These are phyloP conservation scores for Gnomoniopsis sp. DNA, from an alignment of 2,329 filamentous ascomycete genomes.

Conservation along the genomic window DNA sequence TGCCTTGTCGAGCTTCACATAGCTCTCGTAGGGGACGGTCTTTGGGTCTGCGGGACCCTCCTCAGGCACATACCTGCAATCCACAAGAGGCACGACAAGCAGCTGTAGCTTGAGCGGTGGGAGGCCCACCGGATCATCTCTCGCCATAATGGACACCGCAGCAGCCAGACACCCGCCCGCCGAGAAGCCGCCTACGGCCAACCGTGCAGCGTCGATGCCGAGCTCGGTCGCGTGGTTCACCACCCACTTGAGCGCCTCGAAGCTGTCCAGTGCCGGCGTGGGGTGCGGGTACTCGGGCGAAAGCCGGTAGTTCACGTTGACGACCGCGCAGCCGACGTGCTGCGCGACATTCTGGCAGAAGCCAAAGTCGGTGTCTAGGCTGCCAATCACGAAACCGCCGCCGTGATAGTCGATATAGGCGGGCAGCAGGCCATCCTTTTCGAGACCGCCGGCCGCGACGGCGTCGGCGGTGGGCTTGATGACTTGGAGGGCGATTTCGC, in stretches of 20 bases:
- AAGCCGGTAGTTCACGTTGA: constrained; percentile 15
- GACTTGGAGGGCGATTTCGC: constrained; percentile 13
- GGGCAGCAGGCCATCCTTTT: constrained; percentile 3
- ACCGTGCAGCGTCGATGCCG: constrained; percentile 5
- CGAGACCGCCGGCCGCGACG: background rate
- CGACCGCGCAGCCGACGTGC: constrained; percentile 11
- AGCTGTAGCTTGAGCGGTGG: constrained; percentile 30
- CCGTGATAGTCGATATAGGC: constrained; percentile 14
- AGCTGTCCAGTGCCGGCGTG: constrained; percentile 9
- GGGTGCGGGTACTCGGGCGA: constrained; percentile 14
- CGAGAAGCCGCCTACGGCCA: constrained; percentile 13
- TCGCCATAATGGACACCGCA: constrained; percentile 8
- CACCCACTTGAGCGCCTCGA: constrained; percentile 27
- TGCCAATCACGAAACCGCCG: constrained; percentile 15
- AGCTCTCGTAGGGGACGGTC: constrained; percentile 30
- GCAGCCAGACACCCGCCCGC: constrained; percentile 14
- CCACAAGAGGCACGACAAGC: constrained; percentile 32
- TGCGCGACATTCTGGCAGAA: constrained; percentile 13
- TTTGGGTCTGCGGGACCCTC: constrained; percentile 25
- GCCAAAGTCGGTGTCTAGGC: constrained; percentile 3
- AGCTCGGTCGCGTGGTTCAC: constrained; percentile 21
- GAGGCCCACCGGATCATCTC: constrained; percentile 13
- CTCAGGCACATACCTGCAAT: constrained; percentile 30
- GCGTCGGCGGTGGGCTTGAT: constrained; percentile 8
- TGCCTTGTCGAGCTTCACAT: constrained; percentile 29